These are phyloP conservation scores for Saccharata proteae DNA, from an alignment of 2,329 filamentous ascomycete species.

Conservation along the genomic window DNA sequence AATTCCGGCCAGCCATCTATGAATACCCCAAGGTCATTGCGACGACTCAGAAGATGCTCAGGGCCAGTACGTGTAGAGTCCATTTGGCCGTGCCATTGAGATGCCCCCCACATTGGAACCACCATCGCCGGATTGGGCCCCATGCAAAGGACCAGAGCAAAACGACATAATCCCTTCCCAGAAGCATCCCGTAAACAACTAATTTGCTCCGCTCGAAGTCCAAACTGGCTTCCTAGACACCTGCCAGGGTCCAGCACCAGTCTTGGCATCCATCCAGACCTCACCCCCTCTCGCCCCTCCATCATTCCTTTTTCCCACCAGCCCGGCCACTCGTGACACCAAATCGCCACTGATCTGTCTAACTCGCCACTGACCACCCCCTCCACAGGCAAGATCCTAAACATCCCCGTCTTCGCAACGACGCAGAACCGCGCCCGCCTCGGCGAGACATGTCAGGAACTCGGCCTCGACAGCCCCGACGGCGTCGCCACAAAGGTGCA, in stretches of 20 bases:
- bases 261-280: too few relatives aligned
- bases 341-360: conserved; percentile 12
- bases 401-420: conserved; percentile 71
- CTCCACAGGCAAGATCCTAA: conserved; percentile 40
- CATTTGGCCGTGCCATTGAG: too few relatives aligned
- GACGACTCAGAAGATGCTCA: conserved; percentile 41
- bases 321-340: too few relatives aligned
- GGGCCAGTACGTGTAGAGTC: conserved; percentile 36
- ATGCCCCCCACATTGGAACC: too few relatives aligned
- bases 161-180: too few relatives aligned
- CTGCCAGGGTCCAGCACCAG: too few relatives aligned
- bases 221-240: too few relatives aligned
- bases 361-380: neutral
- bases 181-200: too few relatives aligned
- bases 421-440: conserved; percentile 74
- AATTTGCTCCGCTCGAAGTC: too few relatives aligned
- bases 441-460: conserved; percentile 65
- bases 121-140: too few relatives aligned
- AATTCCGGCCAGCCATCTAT: conserved; percentile 72
- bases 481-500: conserved; percentile 44
- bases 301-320: conserved; percentile 22
- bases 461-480: conserved; percentile 41
- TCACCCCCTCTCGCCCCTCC: neutral
- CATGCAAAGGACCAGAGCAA: too few relatives aligned
- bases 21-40: conserved; percentile 65